These are phyloP conservation scores for Calonectria honghensis DNA, from an alignment of 2,329 filamentous ascomycete species.

Conservation along the genomic window DNA sequence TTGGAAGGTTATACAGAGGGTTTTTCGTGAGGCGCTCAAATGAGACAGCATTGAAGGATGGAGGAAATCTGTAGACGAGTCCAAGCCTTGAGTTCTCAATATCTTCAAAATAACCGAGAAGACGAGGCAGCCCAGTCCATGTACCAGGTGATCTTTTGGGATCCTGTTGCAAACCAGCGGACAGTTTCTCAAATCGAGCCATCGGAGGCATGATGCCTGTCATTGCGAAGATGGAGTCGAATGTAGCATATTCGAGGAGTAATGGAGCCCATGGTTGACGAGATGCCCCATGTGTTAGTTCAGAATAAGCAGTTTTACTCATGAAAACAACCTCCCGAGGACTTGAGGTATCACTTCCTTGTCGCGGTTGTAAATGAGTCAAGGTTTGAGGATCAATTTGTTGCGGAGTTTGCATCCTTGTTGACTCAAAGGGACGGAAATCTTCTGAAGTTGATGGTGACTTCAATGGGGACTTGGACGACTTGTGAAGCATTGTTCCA, in stretches of 20 bases:
- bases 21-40: slow-evolving; percentile 71
- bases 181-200: slow-evolving; percentile 79
- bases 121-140: slow-evolving; percentile 77
- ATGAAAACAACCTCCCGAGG: slow-evolving; percentile 69
- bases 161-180: slow-evolving; percentile 73
- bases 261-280: slow-evolving; percentile 72
- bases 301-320: slow-evolving; percentile 71
- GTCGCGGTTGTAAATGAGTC: slow-evolving; percentile 67
- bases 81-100: slow-evolving; percentile 81
- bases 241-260: slow-evolving; percentile 82
- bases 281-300: slow-evolving; percentile 65
- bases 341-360: slow-evolving; percentile 58
- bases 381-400: slow-evolving; percentile 74
- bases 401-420: slow-evolving; percentile 76
- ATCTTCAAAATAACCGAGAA: slow-evolving; percentile 85
- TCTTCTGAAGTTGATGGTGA: slow-evolving; percentile 65
- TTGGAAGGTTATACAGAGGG: slow-evolving; percentile 70
- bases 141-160: slow-evolving; percentile 71
- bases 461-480: slow-evolving; percentile 60
- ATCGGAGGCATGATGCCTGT: slow-evolving; percentile 79
- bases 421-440: slow-evolving; percentile 73
- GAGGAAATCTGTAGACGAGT: slow-evolving; percentile 84
- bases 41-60: slow-evolving; percentile 76
- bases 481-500: slow-evolving; percentile 58
- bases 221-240: slow-evolving; percentile 76